Conservation (phyloP, 129 eudicot species). For the Centaurea solstitialis region DNA sequence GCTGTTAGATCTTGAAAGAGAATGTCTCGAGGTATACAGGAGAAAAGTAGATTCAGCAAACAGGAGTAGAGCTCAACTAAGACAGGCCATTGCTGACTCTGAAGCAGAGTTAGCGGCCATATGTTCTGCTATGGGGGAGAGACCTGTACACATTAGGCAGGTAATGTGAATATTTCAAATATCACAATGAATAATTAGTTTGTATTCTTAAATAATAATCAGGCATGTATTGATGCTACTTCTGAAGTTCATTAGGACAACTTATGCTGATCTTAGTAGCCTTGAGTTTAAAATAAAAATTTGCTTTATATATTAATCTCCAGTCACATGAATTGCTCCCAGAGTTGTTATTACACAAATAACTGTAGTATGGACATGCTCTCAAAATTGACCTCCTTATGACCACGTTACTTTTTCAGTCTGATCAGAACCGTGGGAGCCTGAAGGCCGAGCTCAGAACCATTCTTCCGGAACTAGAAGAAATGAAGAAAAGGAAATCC, state of each 20-base stretch:
- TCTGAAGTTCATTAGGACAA: not conserved
- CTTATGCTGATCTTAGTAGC: not conserved
- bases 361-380: not conserved
- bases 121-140: conserved; percentile 85
- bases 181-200: not conserved
- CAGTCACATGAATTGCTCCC: not conserved
- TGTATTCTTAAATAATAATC: not conserved
- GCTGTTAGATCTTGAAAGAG: conserved; percentile 78
- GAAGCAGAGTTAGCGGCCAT: conserved; percentile 88
- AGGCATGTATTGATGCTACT: not conserved
- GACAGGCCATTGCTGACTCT: conserved; percentile 80
- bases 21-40: conserved; percentile 78
- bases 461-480: conserved; percentile 77
- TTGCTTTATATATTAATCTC: not conserved
- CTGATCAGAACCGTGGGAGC: conserved; percentile 64
- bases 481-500: conserved; percentile 72
- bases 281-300: not conserved
- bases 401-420: conserved; percentile 43
- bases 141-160: conserved; percentile 84
- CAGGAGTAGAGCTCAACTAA: conserved; percentile 67
- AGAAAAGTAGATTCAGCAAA: conserved; percentile 85
- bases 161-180: conserved; percentile 25
- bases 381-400: not conserved
- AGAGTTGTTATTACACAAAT: not conserved
- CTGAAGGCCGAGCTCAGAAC: conserved; percentile 81